Base-by-base conservation (phyloP, 768 basidiomycete genomes). In the Termitomyces sp. region DNA sequence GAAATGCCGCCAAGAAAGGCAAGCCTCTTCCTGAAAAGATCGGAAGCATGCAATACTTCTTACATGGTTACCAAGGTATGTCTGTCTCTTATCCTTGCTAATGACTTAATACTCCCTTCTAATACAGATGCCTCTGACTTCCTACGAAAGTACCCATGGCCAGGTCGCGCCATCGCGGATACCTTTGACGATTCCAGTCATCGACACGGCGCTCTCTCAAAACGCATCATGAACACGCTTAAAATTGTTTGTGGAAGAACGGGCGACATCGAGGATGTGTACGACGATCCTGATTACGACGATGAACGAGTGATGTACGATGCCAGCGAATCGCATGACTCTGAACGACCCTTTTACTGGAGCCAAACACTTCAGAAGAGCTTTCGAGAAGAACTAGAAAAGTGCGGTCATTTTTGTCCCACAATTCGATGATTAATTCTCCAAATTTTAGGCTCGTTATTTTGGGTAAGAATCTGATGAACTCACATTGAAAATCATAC, bases 331-430 rank as follows among this genome's bases (percentile, higher is more conserved):
- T 78, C 79, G 4, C 69, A 72, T 50, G 80, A 83, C 51, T 73
- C 76, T 5, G 74, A 77, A 55, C 73, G 81, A 45, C 84, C 86
- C 1, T 94, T 94, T 69, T 86, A 90, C 68, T 96, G 94, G 94
- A 90, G 84, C 51, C 80, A 81, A 60, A 75, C 77, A 7, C 76
- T 94, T 45, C 92, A 94, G 63, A 81, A 86, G 61, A 88, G 86
- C 61, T 95, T 95, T 68, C 77, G 91, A 62, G 88, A 92, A 70
- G 91, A 94, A 63, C 74, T 96, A 24, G 93, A 96, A 70, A 94
- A 93, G 87, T 92, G 64, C 10, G 64, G 84, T 70, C 2, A 26
- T 48, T 3, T 58, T 30, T 53, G 4, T 9, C 42, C 26, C 51
- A 16, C 24, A 20, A 36, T 28, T 4, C 18, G 2, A 14, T 24